These are phyloP conservation scores for Pythium chondricola DNA, from an alignment of 352 stramenopile genomes.

Conservation along the genomic window DNA sequence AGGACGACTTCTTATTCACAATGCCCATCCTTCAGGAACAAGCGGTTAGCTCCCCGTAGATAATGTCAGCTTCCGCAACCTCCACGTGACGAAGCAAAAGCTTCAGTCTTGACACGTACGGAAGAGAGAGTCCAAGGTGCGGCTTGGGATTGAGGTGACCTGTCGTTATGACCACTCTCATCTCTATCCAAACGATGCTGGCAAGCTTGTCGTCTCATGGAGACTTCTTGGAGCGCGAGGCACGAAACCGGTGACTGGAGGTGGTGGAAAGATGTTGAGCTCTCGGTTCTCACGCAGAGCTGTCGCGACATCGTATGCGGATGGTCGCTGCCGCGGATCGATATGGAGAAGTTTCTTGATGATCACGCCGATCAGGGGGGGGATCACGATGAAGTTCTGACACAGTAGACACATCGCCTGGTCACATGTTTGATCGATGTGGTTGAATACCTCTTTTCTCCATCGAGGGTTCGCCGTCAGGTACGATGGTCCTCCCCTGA, in stretches of 20 bases:
- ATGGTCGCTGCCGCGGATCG: constrained; percentile 56
- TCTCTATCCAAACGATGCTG: constrained; percentile 16
- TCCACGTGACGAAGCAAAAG: not conserved
- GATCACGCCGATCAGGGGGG: constrained; percentile 61
- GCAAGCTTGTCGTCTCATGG: constrained; percentile 16
- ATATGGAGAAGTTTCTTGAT: constrained; percentile 76
- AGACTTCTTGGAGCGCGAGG: constrained; percentile 5
- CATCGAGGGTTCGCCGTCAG: constrained; percentile 47
- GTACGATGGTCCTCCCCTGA: constrained; percentile 61
- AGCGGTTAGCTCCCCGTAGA: constrained; percentile 17
- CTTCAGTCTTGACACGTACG: too few species aligned
- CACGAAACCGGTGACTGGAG: constrained; percentile 4
- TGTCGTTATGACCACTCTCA: not conserved
- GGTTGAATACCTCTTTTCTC: constrained; percentile 64
- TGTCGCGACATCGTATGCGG: constrained; percentile 66
- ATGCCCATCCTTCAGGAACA: constrained; percentile 61
- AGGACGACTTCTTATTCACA: constrained; percentile 63
- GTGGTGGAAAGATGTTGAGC: constrained; percentile 42
- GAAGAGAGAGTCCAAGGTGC: not conserved
- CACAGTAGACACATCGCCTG: constrained; percentile 57
- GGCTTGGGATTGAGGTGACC: not conserved
- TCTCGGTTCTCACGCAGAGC: constrained; percentile 60
- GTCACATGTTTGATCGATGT: constrained; percentile 65
- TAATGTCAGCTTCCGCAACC: not conserved
- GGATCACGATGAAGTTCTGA: constrained; percentile 76